phyloP scores from a whole-genome alignment of 116 monocot species.

The Iris pallida region DNA sequence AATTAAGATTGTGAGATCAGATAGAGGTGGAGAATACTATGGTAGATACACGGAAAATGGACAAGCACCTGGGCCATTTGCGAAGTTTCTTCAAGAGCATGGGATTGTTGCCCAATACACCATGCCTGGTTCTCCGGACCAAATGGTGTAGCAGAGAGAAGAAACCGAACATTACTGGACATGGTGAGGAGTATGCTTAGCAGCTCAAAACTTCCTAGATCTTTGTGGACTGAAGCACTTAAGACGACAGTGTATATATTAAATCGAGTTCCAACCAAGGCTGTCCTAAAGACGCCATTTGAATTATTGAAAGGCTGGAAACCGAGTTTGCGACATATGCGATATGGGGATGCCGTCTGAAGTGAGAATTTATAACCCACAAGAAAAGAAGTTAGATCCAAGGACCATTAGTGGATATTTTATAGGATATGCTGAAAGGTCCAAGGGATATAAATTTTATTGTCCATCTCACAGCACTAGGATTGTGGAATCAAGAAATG shows the following conservation, averaged over 20 bases:
- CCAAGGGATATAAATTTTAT: neutral
- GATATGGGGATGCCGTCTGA: neutral
- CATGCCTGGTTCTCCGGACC: neutral
- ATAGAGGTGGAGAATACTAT: neutral
- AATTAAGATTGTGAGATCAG: no score
- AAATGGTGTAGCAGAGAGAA: no score
- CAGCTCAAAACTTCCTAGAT: neutral
- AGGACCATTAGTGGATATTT: neutral
- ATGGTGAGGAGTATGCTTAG: neutral
- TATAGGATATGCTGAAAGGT: neutral
- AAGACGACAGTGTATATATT: neutral
- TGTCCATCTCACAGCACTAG: neutral
- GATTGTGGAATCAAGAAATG: neutral
- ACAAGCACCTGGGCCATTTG: neutral
- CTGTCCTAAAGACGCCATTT: neutral
- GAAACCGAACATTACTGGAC: neutral
- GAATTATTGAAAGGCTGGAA: neutral
- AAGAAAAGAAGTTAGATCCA: neutral
- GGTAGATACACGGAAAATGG: neutral
- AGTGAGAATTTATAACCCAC: neutral
- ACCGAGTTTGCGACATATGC: neutral
- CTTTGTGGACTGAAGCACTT: neutral
- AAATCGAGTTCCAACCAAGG: constrained; percentile 8
- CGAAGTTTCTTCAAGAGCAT: neutral
- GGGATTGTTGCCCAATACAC: neutral